phyloP scores from a whole-genome alignment of 352 stramenopile species.

The Phytophthora aleatoria region DNA sequence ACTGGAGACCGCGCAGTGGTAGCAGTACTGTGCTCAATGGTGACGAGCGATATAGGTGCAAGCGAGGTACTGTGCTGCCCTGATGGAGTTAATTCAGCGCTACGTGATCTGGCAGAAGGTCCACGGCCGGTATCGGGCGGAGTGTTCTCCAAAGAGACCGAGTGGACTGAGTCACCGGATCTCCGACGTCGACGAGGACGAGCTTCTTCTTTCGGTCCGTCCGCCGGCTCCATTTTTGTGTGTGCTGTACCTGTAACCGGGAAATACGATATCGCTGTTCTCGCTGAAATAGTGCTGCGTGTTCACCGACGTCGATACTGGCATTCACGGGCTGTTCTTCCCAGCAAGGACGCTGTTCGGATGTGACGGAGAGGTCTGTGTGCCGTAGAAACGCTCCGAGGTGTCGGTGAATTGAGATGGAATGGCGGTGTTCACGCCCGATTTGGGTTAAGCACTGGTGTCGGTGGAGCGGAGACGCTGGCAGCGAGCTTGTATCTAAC shows the following conservation, averaged over 20 bases:
- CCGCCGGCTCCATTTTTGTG: slow-evolving; percentile 8
- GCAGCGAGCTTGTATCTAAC: slow-evolving; percentile 26
- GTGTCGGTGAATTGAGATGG: background rate
- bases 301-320: background rate
- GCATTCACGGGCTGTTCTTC: slow-evolving; percentile 14
- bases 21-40: background rate
- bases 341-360: background rate
- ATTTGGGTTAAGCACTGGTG: slow-evolving; percentile 7
- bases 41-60: slow-evolving; percentile 7
- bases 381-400: background rate
- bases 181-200: slow-evolving; percentile 19
- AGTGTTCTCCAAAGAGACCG: slow-evolving; percentile 7
- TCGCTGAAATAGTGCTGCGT: background rate
- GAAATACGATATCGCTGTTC: slow-evolving; percentile 1
- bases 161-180: slow-evolving; percentile 8
- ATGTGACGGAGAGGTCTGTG: background rate
- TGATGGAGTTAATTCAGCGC: slow-evolving; percentile 15
- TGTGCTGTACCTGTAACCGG: background rate
- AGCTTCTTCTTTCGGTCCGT: slow-evolving; percentile 16
- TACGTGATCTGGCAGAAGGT: slow-evolving; percentile 23
- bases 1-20: slow-evolving; percentile 1
- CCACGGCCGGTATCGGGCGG: slow-evolving; percentile 11
- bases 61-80: slow-evolving; percentile 10
- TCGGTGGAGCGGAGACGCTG: background rate
- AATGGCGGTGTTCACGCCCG: background rate